Conservation (phyloP, 805 yeast genomes). For the Middelhovenomyces tepae region DNA sequence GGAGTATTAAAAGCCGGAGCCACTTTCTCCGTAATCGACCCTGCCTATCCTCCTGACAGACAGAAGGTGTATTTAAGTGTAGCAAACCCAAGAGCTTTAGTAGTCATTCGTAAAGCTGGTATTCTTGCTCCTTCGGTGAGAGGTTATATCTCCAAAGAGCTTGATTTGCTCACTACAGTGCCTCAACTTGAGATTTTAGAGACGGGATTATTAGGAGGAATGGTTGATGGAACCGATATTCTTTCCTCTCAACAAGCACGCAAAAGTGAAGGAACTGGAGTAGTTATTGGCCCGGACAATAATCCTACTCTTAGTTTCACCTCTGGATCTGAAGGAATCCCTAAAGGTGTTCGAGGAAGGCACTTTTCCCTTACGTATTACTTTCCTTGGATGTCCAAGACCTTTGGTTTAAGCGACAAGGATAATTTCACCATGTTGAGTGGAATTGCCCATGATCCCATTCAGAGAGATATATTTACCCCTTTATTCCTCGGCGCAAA, state of each 20-base stretch:
- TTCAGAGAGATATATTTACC: slow-evolving; percentile 98
- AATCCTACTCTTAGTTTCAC: slow-evolving; percentile 96
- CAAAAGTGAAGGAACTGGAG: slow-evolving; percentile 64
- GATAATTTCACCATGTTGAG: slow-evolving; percentile 96
- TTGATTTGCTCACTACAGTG: slow-evolving; percentile 62
- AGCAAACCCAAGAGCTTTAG: slow-evolving; percentile 85
- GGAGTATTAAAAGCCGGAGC: slow-evolving; percentile 99
- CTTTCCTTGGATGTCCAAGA: slow-evolving; percentile 96
- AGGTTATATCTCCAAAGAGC: slow-evolving; percentile 63
- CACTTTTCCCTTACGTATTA: slow-evolving; percentile 95
- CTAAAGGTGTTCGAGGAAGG: slow-evolving; percentile 97
- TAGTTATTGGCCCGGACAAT: slow-evolving; percentile 92
- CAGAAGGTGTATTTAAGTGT: slow-evolving; percentile 89
- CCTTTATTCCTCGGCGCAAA: slow-evolving; percentile 95
- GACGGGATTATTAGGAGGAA: slow-evolving; percentile 61
- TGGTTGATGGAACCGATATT: slow-evolving; percentile 35
- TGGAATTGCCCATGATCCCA: slow-evolving; percentile 99
- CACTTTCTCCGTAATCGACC: slow-evolving; percentile 96
- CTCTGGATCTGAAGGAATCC: slow-evolving; percentile 96
- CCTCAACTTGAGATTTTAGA: slow-evolving; percentile 71
- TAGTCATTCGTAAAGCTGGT: slow-evolving; percentile 89
- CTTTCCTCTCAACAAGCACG: slow-evolving; percentile 38
- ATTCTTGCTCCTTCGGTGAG: slow-evolving; percentile 65
- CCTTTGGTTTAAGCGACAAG: slow-evolving; percentile 63
- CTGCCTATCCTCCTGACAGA: slow-evolving; percentile 98